A percentile compares a stretch with the other conserved stretches of the same genome.
Evolutionary conservation across 2,329 filamentous ascomycete genomes (phyloP).

Genomic region (Pyrenochaeta sp.): DNA sequence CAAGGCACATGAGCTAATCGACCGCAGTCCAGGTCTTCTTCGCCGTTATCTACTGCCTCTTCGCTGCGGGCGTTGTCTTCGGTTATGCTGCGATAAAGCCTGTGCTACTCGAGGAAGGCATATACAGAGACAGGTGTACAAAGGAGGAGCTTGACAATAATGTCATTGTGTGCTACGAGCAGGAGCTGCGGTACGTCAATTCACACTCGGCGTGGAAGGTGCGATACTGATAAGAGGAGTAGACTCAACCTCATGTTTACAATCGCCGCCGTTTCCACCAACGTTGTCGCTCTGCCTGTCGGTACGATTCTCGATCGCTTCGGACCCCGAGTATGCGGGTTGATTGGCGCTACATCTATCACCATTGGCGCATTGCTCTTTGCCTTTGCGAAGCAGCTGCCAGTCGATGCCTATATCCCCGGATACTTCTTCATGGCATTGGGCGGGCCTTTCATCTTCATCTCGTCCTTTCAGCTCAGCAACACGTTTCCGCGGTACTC

Average conservation of each 20-base stretch:
- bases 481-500: conserved; percentile 61
- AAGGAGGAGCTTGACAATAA: conserved; percentile 45
- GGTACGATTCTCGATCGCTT: conserved; percentile 85
- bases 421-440: conserved; percentile 60
- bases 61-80: conserved; percentile 69
- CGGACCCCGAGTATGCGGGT: conserved; percentile 78
- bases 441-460: conserved; percentile 61
- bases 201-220: conserved; percentile 70
- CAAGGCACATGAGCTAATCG: conserved; percentile 21
- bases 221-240: conserved; percentile 51
- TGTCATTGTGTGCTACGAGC: conserved; percentile 49
- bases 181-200: conserved; percentile 45
- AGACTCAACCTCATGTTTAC: conserved; percentile 92
- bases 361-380: conserved; percentile 75
- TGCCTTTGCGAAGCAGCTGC: conserved; percentile 69
- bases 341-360: conserved; percentile 75
- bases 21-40: conserved; percentile 71
- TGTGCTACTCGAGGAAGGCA: conserved; percentile 47
- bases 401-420: conserved; percentile 72
- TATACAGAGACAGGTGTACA: conserved; percentile 49
- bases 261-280: conserved; percentile 84
- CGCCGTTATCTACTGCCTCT: conserved; percentile 76
- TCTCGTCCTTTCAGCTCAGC: conserved; percentile 60
- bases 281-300: conserved; percentile 84
- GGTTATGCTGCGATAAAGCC: conserved; percentile 54